These are phyloP conservation scores for Asterella californica DNA, from an alignment of 225 moss, liverwort and hornwort species.

Conservation along the genomic window DNA sequence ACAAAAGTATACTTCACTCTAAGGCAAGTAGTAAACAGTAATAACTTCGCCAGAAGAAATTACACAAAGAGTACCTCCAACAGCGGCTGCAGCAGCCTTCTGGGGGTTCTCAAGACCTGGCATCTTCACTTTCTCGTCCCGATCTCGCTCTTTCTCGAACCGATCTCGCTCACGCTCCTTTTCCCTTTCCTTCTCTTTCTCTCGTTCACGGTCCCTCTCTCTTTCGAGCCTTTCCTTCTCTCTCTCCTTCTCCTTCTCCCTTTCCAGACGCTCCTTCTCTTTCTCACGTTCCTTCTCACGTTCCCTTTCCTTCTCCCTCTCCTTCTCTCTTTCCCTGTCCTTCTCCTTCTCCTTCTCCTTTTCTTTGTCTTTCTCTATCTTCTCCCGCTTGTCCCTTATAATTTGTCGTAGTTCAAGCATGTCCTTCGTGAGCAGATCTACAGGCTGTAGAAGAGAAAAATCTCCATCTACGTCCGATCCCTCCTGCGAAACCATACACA, in stretches of 20 bases:
- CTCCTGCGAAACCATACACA: constrained; percentile 78
- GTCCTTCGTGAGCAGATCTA: constrained; percentile 90
- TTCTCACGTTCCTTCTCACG: constrained; percentile 63
- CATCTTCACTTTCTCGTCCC: constrained; percentile 64
- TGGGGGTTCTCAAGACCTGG: constrained; percentile 40
- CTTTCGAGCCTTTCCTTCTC: constrained; percentile 71
- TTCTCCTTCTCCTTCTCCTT: constrained; percentile 93
- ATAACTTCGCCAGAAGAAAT: neutral
- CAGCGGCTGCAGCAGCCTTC: constrained; percentile 31
- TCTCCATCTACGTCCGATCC: constrained; percentile 92
- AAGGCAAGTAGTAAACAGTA: neutral
- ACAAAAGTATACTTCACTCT: neutral
- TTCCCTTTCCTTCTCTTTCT: constrained; percentile 88
- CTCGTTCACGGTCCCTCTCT: constrained; percentile 84
- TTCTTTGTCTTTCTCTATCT: constrained; percentile 85
- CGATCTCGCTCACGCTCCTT: constrained; percentile 78
- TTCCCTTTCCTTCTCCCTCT: constrained; percentile 70
- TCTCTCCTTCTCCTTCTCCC: constrained; percentile 78
- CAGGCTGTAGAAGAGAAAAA: constrained; percentile 89
- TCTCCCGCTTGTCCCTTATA: constrained; percentile 87
- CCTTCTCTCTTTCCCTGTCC: constrained; percentile 46
- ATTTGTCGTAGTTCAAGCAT: constrained; percentile 93
- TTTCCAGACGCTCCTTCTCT: constrained; percentile 74
- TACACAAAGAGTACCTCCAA: constrained; percentile 6
- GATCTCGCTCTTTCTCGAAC: constrained; percentile 69